These are phyloP conservation scores for Fraxinus latifolia DNA, from an alignment of 305 asterid genomes.

Conservation along the genomic window DNA sequence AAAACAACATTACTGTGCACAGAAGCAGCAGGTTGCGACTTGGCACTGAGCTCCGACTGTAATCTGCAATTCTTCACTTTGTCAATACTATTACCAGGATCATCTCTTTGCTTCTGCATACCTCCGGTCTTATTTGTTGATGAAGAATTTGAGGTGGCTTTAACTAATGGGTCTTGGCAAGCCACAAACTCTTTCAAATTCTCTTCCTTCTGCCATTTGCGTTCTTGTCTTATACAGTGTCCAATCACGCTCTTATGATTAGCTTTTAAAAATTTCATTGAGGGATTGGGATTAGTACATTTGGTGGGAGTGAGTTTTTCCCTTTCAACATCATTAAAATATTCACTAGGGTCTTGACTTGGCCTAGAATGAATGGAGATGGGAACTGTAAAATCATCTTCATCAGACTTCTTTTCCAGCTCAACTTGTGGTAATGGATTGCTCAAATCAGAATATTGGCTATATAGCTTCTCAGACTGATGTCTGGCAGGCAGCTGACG, in stretches of 20 bases:
- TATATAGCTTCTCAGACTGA: conserved; percentile 35
- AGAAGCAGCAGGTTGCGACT: conserved; percentile 19
- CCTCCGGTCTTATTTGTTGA: conserved; percentile 13
- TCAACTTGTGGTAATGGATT: conserved; percentile 27
- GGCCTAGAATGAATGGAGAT: conserved; percentile 32
- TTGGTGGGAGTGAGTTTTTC: conserved; percentile 33
- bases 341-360: conserved; percentile 21
- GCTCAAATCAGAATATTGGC: conserved; percentile 36
- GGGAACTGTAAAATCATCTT: conserved; percentile 55
- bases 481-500: conserved; percentile 37
- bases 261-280: conserved; percentile 16
- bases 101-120: conserved; percentile 7
- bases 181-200: conserved; percentile 22
- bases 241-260: conserved; percentile 16
- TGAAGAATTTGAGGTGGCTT: conserved; percentile 23
- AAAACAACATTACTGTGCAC: conserved; percentile 17
- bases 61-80: conserved; percentile 10
- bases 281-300: conserved; percentile 16
- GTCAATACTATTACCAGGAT: conserved; percentile 5
- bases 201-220: conserved; percentile 20
- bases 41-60: conserved; percentile 11
- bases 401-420: conserved; percentile 37
- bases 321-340: conserved; percentile 13
- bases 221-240: conserved; percentile 19
- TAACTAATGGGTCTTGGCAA: conserved; percentile 9